Percentiles rank a stretch among this genome's conserved stretches.
These are phyloP conservation scores for Blastocystis sp. DNA, from an alignment of 352 stramenopile species.

Conservation along the genomic window DNA sequence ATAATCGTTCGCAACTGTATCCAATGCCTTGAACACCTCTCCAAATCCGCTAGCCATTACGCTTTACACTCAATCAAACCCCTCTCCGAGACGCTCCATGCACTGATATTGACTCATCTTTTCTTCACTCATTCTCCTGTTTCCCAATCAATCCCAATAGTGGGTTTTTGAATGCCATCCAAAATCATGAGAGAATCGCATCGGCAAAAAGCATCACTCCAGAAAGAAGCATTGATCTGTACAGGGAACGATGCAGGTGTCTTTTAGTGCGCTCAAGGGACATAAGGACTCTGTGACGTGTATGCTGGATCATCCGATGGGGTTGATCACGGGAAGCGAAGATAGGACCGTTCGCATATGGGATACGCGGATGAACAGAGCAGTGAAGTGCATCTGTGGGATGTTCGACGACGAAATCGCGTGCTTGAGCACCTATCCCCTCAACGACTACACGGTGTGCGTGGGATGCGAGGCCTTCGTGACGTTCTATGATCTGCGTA, in stretches of 20 bases:
- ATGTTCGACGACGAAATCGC: slow-evolving; percentile 25
- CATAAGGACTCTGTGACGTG: slow-evolving; percentile 40
- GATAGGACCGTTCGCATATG: slow-evolving; percentile 46
- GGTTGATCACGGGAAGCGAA: slow-evolving; percentile 22
- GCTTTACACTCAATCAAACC: too few relatives aligned
- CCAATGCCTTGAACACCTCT: too few relatives aligned
- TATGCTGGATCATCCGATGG: slow-evolving; percentile 49
- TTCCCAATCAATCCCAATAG: too few relatives aligned
- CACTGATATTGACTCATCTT: too few relatives aligned
- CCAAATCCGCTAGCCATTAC: too few relatives aligned
- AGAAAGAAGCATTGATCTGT: too few relatives aligned
- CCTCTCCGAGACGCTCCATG: too few relatives aligned
- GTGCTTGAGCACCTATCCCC: slow-evolving; percentile 22
- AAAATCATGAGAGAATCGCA: too few relatives aligned
- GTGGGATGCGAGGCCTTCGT: slow-evolving; percentile 30
- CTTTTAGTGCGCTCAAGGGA: slow-evolving; percentile 28
- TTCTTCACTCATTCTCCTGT: too few relatives aligned
- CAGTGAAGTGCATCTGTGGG: slow-evolving; percentile 28
- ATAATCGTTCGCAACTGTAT: too few relatives aligned
- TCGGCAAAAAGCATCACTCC: too few relatives aligned
- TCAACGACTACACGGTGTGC: slow-evolving; percentile 42
- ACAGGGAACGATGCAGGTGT: background rate
- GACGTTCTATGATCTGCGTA: slow-evolving; percentile 43
- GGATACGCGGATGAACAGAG: background rate
- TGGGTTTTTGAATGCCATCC: too few relatives aligned